Evolutionary conservation across 2,329 filamentous ascomycete species (phyloP).

Genomic region (Tolypocladium amazonense): DNA sequence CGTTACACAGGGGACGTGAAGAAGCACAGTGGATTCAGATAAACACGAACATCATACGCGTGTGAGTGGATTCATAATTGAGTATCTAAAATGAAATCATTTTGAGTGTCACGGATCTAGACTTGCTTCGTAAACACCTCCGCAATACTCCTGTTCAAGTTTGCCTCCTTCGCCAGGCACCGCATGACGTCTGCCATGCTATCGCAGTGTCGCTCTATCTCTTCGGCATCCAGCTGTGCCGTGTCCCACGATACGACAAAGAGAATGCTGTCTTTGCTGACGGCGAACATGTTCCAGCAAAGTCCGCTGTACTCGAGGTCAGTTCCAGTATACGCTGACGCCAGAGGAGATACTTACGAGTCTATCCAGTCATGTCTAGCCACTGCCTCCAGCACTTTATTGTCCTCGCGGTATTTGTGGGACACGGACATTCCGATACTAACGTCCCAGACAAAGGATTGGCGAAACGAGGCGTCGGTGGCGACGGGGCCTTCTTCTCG

Average conservation of each 20-base stretch:
- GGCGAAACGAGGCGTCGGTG: conserved; percentile 21
- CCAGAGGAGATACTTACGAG: conserved; percentile 16
- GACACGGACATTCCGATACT: conserved; percentile 17
- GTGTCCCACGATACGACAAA: conserved; percentile 29
- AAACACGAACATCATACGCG: too few relatives aligned
- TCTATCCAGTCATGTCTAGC: conserved; percentile 26
- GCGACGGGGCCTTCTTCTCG: conserved; percentile 21
- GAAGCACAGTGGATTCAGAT: too few relatives aligned
- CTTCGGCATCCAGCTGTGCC: conserved; percentile 22
- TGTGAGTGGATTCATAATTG: too few relatives aligned
- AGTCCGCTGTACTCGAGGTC: conserved; percentile 16
- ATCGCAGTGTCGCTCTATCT: conserved; percentile 21
- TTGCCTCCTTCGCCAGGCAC: conserved; percentile 12
- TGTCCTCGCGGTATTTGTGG: conserved; percentile 7
- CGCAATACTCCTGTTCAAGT: conserved; percentile 12
- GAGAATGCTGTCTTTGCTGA: conserved; percentile 19
- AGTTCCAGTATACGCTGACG: background rate
- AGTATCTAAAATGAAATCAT: too few relatives aligned
- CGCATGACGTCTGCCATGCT: conserved; percentile 19
- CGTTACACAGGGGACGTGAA: background rate
- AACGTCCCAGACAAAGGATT: conserved; percentile 28
- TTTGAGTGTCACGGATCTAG: background rate
- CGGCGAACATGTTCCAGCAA: conserved; percentile 27
- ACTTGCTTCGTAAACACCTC: background rate
- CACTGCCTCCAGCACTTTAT: conserved; percentile 16